Base-by-base conservation (phyloP, 768 basidiomycete species). In the Lentinula detonsa region DNA sequence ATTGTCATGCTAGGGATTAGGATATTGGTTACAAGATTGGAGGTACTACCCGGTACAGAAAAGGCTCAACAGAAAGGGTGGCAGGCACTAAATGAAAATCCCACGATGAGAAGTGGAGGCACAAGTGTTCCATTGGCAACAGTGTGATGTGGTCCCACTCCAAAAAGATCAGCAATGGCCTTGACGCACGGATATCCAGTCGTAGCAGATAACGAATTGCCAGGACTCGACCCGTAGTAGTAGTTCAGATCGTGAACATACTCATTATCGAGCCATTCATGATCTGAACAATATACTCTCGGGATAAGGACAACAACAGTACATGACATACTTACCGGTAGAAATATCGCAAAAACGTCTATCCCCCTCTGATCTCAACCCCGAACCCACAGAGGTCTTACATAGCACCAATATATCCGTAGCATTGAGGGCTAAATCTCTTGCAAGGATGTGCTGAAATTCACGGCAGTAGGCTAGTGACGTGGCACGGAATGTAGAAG, bases 301-400 rank as follows among this genome's bases (percentile, higher is more conserved):
- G n/a, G n/a, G n/a, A n/a, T n/a, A n/a, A n/a, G n/a, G n/a, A n/a
- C n/a, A n/a, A n/a, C n/a, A n/a, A n/a, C n/a, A n/a, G n/a, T n/a
- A n/a, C n/a, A n/a, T n/a, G 67, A n/a, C 42, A 50, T 61, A 33
- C 4, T 61, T 55, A 75, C 77, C 71, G 58, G 69, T 65, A 56
- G 78, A 78, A 11, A 77, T 65, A 45, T 76, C 72, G 60, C 78
- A 80, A 60, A 78, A 80, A 35, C 73, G 69, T 13, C 65, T 72
- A 61, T 77, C 74, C 1, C 23, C 77, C 77, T 54, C 70, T 65
- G 2, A 80, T 63, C 58, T 73, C 76, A 3, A 69, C 67, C 34
- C 69, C 68, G 63, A 77, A 80, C 21, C 78, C 78, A 58, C 77
- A 78, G 21, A 78, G 64, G 67, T 80, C 78, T 52, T 75, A 73